Conservation (phyloP, 2,329 filamentous ascomycete species). For the Myriangium duriaei region DNA sequence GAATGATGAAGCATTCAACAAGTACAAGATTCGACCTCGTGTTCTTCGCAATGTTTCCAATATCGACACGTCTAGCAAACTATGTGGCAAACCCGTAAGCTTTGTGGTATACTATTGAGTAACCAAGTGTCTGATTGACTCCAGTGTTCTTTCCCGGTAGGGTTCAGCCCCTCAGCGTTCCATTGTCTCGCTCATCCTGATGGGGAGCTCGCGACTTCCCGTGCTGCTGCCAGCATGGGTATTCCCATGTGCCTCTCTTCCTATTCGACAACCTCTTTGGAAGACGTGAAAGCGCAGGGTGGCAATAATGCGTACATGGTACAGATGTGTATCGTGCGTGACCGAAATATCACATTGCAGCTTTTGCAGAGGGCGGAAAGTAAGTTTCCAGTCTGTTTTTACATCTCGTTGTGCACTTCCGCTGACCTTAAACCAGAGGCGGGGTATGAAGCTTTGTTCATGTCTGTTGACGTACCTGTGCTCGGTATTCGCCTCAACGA, state of each 20-base stretch:
- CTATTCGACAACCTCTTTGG: slow-evolving; percentile 29
- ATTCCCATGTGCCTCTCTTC: slow-evolving; percentile 38
- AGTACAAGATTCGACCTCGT: slow-evolving; percentile 18
- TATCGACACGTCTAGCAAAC: slow-evolving; percentile 28
- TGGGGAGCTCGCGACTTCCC: slow-evolving; percentile 38
- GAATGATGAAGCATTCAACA: slow-evolving; percentile 8
- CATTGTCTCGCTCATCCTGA: slow-evolving; percentile 39
- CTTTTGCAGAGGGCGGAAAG: slow-evolving; percentile 21
- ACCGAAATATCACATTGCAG: slow-evolving; percentile 36
- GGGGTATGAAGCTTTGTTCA: slow-evolving; percentile 42
- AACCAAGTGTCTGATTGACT: too few species aligned
- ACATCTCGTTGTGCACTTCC: too few species aligned
- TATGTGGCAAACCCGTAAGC: too few species aligned
- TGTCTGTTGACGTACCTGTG: slow-evolving; percentile 44
- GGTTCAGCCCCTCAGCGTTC: slow-evolving; percentile 40
- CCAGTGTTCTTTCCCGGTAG: slow-evolving; percentile 31
- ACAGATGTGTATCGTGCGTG: slow-evolving; percentile 42
- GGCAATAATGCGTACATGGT: slow-evolving; percentile 36
- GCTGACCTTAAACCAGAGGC: too few species aligned
- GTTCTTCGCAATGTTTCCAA: slow-evolving; percentile 27
- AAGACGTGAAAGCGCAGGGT: slow-evolving; percentile 22
- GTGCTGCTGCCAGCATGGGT: slow-evolving; percentile 32
- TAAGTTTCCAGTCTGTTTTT: too few species aligned
- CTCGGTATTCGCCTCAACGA: slow-evolving; percentile 43
- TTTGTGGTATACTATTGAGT: too few species aligned